Percentiles rank a stretch among this genome's conserved stretches.
Conservation (phyloP, 1,284 basidiomycete species). For the Ustilago trichophora region DNA sequence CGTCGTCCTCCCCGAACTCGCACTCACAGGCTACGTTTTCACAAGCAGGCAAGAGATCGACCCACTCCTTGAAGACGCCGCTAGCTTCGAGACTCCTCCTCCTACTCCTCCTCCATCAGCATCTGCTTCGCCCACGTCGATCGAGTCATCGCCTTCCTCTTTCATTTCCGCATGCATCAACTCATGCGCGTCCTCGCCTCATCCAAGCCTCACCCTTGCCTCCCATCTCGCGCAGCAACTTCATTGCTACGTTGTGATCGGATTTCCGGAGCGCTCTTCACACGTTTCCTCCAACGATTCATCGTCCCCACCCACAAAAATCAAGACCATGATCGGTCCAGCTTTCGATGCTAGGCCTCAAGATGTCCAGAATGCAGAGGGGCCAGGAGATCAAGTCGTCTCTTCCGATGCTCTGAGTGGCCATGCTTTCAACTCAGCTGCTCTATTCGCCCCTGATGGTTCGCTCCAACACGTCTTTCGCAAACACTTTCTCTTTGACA, state of each 20-base stretch:
- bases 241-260: slow-evolving; percentile 75
- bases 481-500: slow-evolving; percentile 85
- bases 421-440: slow-evolving; percentile 76
- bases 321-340: too few species aligned
- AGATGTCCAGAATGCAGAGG: not conserved
- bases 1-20: slow-evolving; percentile 90
- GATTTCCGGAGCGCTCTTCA: slow-evolving; percentile 75
- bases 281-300: not conserved
- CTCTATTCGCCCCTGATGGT: slow-evolving; percentile 77
- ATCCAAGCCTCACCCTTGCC: slow-evolving; percentile 41
- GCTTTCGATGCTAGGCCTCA: slow-evolving; percentile 50
- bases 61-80: slow-evolving; percentile 79
- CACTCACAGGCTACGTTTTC: slow-evolving; percentile 86
- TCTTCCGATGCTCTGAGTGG: not conserved
- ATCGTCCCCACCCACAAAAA: too few species aligned
- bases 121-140: too few species aligned
- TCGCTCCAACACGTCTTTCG: slow-evolving; percentile 76
- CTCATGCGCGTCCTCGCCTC: slow-evolving; percentile 6
- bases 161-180: slow-evolving; percentile 2
- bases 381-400: too few species aligned
- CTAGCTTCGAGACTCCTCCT: not conserved
- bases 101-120: not conserved
- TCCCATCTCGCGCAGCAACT: slow-evolving; percentile 44
- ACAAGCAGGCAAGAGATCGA: slow-evolving; percentile 74
- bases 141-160: not conserved